Percentiles rank a stretch among this genome's conserved stretches.
These are phyloP conservation scores for Monilinia polystroma DNA, from an alignment of 2,329 filamentous ascomycete species.

Conservation along the genomic window DNA sequence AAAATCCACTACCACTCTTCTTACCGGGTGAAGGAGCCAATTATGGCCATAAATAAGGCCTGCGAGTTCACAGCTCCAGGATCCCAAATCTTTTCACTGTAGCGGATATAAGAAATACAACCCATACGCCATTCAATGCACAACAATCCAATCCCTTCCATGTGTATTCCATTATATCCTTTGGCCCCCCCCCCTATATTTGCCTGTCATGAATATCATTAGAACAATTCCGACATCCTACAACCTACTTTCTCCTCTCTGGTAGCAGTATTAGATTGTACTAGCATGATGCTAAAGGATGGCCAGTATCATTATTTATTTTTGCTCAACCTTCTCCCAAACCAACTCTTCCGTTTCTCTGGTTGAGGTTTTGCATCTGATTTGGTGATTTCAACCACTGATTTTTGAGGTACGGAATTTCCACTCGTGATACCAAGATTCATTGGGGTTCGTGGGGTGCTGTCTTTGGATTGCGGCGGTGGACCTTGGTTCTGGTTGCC, in stretches of 20 bases:
- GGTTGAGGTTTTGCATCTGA: conserved; percentile 23
- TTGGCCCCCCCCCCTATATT: conserved; percentile 17
- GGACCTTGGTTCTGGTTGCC: conserved; percentile 31
- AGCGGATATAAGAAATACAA: conserved; percentile 16
- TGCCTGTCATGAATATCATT: conserved; percentile 27
- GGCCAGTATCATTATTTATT: conserved; percentile 37
- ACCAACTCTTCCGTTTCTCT: conserved; percentile 89
- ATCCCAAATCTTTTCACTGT: conserved; percentile 3
- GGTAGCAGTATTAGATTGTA: conserved; percentile 24
- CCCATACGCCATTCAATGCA: conserved; percentile 31
- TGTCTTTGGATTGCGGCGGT: conserved; percentile 33
- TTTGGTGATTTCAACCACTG: conserved; percentile 7
- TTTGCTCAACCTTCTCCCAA: conserved; percentile 78
- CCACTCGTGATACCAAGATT: conserved; percentile 35
- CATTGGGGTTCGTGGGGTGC: conserved; percentile 33
- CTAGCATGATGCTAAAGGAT: not conserved
- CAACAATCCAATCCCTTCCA: conserved; percentile 26
- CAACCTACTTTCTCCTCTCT: conserved; percentile 24
- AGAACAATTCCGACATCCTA: conserved; percentile 21
- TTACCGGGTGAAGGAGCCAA: conserved; percentile 13
- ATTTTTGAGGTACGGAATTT: conserved; percentile 25
- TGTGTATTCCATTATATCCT: conserved; percentile 26
- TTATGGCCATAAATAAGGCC: conserved; percentile 12
- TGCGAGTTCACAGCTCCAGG: conserved; percentile 8
- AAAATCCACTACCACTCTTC: not conserved